These are phyloP conservation scores for Hypoxylon rubiginosum DNA, from an alignment of 2,329 filamentous ascomycete genomes.

Conservation along the genomic window DNA sequence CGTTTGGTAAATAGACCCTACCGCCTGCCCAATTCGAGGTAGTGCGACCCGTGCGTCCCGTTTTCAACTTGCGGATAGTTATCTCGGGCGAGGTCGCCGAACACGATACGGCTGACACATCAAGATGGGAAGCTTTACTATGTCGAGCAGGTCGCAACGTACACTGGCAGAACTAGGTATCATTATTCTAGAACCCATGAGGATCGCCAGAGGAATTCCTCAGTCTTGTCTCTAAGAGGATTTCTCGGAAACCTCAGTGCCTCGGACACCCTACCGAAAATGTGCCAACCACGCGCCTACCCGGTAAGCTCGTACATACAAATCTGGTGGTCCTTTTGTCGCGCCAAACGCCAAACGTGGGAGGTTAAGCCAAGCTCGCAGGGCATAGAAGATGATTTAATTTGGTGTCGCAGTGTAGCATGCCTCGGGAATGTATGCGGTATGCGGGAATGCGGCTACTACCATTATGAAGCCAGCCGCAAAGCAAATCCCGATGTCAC, in stretches of 20 bases:
- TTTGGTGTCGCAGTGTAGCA: conserved; percentile 27
- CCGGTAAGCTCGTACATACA: not conserved
- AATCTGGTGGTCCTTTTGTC: conserved; percentile 10
- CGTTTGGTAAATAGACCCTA: conserved; percentile 20
- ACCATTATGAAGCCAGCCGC: conserved; percentile 17
- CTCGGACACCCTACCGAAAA: conserved; percentile 25
- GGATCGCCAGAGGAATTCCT: conserved; percentile 30
- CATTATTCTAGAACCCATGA: conserved; percentile 40
- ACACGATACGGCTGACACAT: conserved; percentile 31
- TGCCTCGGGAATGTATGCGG: conserved; percentile 11
- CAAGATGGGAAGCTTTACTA: conserved; percentile 25
- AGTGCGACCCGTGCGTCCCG: conserved; percentile 33
- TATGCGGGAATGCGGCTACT: conserved; percentile 28
- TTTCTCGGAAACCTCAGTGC: conserved; percentile 15
- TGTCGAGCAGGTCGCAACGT: conserved; percentile 30
- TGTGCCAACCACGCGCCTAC: conserved; percentile 22
- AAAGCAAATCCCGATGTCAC: conserved; percentile 22
- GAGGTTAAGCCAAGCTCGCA: conserved; percentile 29
- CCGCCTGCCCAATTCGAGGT: conserved; percentile 42
- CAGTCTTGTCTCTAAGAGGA: conserved; percentile 32
- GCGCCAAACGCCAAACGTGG: conserved; percentile 31
- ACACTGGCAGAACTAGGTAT: conserved; percentile 5
- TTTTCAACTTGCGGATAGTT: conserved; percentile 26
- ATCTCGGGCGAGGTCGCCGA: conserved; percentile 10
- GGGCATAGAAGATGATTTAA: conserved; percentile 12